Percentiles rank a stretch among this genome's conserved stretches.
These are phyloP conservation scores for Herpetomonas tarakana DNA, from an alignment of 208 protist species.

Conservation along the genomic window DNA sequence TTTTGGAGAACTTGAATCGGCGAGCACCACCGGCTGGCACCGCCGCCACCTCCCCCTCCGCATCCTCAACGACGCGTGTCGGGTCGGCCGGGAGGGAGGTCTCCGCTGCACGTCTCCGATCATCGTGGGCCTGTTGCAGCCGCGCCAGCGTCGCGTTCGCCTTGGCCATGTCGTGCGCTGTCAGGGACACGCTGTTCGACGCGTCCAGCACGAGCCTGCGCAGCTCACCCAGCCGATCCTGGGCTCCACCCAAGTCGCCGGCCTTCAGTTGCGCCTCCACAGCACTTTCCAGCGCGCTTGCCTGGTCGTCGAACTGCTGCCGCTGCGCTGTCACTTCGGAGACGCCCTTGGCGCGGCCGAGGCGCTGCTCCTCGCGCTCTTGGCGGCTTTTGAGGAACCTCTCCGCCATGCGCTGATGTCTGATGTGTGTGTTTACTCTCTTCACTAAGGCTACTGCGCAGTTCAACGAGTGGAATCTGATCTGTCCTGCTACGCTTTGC, in stretches of 20 bases:
- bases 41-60: no score
- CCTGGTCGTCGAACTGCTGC: constrained; percentile 60
- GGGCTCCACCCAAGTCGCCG: constrained; percentile 28
- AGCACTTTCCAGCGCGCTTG: constrained; percentile 25
- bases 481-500: no score
- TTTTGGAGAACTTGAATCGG: constrained; percentile 65
- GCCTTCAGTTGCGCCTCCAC: constrained; percentile 23
- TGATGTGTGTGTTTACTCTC: no score
- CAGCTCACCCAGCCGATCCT: constrained; percentile 40
- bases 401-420: constrained; percentile 44
- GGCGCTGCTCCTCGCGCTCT: constrained; percentile 60
- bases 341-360: constrained; percentile 28
- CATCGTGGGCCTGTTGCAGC: constrained; percentile 62
- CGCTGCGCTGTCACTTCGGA: constrained; percentile 35
- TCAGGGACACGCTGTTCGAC: constrained; percentile 46
- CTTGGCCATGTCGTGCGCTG: constrained; percentile 74
- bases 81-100: no score
- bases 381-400: constrained; percentile 70
- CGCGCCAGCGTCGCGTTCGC: constrained; percentile 59
- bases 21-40: constrained; percentile 7
- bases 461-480: no score
- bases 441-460: no score
- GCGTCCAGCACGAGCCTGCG: constrained; percentile 59
- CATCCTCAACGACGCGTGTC: no score
- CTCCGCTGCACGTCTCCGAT: constrained; percentile 2